phyloP scores from a whole-genome alignment of 1,139 yeast species.

The Suhomyces guaymorum region DNA sequence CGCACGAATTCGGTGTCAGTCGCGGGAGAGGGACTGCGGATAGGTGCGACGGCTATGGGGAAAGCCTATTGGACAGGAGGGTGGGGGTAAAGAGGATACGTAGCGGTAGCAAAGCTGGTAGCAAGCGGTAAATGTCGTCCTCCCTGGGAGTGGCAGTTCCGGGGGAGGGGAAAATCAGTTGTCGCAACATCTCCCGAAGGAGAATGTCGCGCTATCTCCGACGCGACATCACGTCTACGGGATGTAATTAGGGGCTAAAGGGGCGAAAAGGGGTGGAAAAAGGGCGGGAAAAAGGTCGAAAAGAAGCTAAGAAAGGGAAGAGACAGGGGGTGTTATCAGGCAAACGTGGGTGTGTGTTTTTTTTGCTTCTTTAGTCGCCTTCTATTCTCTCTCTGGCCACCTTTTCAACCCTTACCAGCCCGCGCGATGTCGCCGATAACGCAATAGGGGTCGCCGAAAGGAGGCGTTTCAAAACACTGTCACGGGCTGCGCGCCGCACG shows the following conservation, averaged over 20 bases:
- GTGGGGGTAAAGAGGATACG: background rate
- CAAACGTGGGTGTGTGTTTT: too few relatives aligned
- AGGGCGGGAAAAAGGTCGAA: too few relatives aligned
- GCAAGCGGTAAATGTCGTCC: conserved; percentile 4
- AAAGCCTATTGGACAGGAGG: conserved; percentile 1
- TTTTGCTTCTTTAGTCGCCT: too few relatives aligned
- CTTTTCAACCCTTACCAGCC: too few relatives aligned
- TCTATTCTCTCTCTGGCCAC: too few relatives aligned
- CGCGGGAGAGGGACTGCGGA: too few relatives aligned
- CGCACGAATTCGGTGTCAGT: too few relatives aligned
- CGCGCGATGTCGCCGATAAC: too few relatives aligned
- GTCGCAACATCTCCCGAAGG: conserved; percentile 1
- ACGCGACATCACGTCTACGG: background rate
- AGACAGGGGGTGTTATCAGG: too few relatives aligned
- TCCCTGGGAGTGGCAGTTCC: conserved; percentile 5
- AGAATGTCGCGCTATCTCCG: conserved; percentile 9
- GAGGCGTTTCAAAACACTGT: conserved; percentile 10
- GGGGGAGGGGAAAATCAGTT: conserved; percentile 4
- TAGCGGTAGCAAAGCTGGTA: conserved; percentile 2
- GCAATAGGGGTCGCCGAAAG: conserved; percentile 6
- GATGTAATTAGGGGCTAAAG: background rate
- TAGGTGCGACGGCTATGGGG: background rate
- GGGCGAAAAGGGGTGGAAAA: background rate
- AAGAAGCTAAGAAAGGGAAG: too few relatives aligned
- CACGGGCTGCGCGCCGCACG: conserved; percentile 7